Conservation (phyloP, 2,329 filamentous ascomycete genomes). For the Monosporascus sp. region DNA sequence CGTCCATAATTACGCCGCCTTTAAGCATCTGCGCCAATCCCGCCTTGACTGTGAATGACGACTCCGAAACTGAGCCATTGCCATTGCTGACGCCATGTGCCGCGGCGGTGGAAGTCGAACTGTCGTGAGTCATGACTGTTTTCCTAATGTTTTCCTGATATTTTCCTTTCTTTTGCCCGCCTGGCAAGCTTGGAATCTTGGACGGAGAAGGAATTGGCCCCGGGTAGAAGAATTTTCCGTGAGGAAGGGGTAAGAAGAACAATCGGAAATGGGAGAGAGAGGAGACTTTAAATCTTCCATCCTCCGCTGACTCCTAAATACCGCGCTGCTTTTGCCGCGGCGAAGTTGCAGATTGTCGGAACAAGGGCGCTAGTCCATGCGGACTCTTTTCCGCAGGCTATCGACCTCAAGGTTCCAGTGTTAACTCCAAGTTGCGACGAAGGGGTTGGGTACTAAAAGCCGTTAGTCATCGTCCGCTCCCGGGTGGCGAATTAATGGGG, state of each 20-base stretch:
- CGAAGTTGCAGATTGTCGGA: too few species aligned
- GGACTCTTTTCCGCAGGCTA: too few species aligned
- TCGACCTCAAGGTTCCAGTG: neutral
- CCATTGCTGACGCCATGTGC: conserved; percentile 9
- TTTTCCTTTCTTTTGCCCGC: neutral
- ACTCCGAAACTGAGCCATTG: conserved; percentile 31
- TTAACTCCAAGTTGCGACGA: neutral
- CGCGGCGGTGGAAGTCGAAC: conserved; percentile 9
- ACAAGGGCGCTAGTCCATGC: too few species aligned
- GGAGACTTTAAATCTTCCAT: too few species aligned
- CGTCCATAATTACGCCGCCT: conserved; percentile 99
- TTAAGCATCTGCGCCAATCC: conserved; percentile 97
- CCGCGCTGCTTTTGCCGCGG: too few species aligned
- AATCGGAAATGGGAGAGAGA: too few species aligned
- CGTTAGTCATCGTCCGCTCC: neutral
- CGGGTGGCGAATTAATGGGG: neutral
- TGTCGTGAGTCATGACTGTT: conserved; percentile 18
- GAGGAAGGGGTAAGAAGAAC: too few species aligned
- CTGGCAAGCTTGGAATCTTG: neutral
- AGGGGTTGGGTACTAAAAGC: neutral
- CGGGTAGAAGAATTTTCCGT: too few species aligned
- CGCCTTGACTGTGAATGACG: conserved; percentile 83
- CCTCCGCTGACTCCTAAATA: too few species aligned
- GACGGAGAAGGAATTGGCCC: too few species aligned
- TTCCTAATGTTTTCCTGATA: too few species aligned